Percentiles rank a stretch among this genome's conserved stretches.
phyloP scores from a whole-genome alignment of 352 stramenopile genomes.

The Nothophytophthora sp. region DNA sequence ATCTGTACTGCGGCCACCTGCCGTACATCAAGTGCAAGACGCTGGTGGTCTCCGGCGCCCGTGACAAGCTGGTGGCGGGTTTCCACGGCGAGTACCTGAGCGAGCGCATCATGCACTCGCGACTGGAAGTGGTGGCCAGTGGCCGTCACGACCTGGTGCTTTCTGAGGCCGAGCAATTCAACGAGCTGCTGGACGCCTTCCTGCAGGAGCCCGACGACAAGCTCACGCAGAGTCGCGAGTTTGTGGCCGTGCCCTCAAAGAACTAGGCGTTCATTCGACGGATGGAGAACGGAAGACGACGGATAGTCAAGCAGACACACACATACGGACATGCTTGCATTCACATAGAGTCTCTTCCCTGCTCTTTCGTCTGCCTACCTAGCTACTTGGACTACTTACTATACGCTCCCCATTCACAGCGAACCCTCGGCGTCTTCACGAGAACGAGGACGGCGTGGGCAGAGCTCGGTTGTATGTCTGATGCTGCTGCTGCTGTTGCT shows the following conservation, averaged over 20 bases:
- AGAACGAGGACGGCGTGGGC: conserved; percentile 31
- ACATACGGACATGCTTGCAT: conserved; percentile 25
- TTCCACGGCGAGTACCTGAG: conserved; percentile 85
- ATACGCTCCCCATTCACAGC: conserved; percentile 12
- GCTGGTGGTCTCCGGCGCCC: conserved; percentile 63
- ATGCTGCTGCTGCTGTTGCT: conserved; percentile 12
- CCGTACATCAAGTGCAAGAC: conserved; percentile 85
- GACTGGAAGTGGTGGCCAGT: conserved; percentile 52
- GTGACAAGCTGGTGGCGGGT: conserved; percentile 61
- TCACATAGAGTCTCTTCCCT: conserved; percentile 36
- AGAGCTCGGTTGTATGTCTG: conserved; percentile 26
- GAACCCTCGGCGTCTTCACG: conserved; percentile 14
- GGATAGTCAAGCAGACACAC: conserved; percentile 22
- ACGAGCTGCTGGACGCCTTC: conserved; percentile 62
- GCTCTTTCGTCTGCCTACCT: conserved; percentile 14
- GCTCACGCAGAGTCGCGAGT: conserved; percentile 82
- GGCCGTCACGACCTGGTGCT: conserved; percentile 66
- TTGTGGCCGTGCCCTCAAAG: conserved; percentile 54
- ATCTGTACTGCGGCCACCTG: conserved; percentile 71
- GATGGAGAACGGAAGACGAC: not conserved
- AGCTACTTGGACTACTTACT: conserved; percentile 42
- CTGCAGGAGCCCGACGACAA: conserved; percentile 80
- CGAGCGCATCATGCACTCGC: conserved; percentile 86
- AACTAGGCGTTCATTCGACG: conserved; percentile 1
- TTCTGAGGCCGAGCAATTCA: conserved; percentile 49